Evolutionary conservation across 2,329 filamentous ascomycete species (phyloP).

Genomic region (Beauveria asiatica): DNA sequence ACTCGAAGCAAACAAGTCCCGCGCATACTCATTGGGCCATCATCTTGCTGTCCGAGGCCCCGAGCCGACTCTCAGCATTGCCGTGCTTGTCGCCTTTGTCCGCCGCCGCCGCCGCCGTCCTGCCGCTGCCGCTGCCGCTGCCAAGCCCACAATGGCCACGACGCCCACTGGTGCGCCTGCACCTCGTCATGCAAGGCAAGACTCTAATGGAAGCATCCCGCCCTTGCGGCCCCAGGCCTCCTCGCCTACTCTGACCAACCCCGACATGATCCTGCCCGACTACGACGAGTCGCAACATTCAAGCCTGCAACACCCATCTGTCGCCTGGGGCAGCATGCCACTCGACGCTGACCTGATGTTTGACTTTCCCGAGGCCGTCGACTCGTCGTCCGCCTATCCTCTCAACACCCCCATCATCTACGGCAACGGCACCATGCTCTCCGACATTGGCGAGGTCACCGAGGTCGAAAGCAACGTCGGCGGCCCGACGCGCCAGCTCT

Average conservation of each 20-base stretch:
- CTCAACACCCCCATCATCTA: constrained; percentile 59
- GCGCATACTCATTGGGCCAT: background rate
- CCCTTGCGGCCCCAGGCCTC: constrained; percentile 46
- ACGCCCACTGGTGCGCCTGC: constrained; percentile 15
- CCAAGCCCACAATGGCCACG: constrained; percentile 5
- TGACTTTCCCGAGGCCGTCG: constrained; percentile 24
- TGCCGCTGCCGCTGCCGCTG: background rate
- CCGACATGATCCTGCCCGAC: constrained; percentile 87
- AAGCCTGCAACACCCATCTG: constrained; percentile 42
- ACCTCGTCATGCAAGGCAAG: constrained; percentile 22
- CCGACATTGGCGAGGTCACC: constrained; percentile 53
- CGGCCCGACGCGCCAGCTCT: constrained; percentile 28
- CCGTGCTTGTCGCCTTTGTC: background rate
- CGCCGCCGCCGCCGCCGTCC: background rate
- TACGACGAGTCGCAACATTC: constrained; percentile 50
- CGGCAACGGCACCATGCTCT: constrained; percentile 61
- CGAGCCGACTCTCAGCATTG: background rate
- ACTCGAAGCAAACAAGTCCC: background rate
- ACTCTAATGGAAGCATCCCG: constrained; percentile 21
- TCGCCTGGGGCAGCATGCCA: constrained; percentile 40
- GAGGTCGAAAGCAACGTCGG: constrained; percentile 44
- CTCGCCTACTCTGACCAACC: constrained; percentile 84
- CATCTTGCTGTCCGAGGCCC: background rate
- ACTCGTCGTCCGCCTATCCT: constrained; percentile 35
- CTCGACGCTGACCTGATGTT: constrained; percentile 33